Percentiles rank a stretch among this genome's conserved stretches.
Conservation (phyloP, 768 basidiomycete species). For the Tricholoma flavovirens region DNA sequence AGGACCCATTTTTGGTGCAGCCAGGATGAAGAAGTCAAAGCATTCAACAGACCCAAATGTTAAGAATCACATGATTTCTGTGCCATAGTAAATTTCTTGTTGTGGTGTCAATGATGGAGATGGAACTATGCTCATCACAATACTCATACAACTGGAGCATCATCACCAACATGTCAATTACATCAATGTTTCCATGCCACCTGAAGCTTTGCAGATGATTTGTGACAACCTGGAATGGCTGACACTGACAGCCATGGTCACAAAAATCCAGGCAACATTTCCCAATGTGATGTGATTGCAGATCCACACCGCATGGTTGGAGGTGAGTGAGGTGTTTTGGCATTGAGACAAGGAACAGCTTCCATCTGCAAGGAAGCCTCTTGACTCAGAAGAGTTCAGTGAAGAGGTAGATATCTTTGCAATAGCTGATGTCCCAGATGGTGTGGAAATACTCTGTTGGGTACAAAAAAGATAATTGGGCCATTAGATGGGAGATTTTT, state of each 20-base stretch:
- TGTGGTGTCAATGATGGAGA: not conserved
- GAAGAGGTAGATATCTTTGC: constrained; percentile 9
- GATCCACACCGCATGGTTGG: constrained; percentile 22
- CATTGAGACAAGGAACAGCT: constrained; percentile 17
- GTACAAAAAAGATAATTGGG: constrained; percentile 13
- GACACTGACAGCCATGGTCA: constrained; percentile 22
- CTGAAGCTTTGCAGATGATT: not conserved
- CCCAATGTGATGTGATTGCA: constrained; percentile 20
- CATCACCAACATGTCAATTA: not conserved
- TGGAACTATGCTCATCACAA: not conserved
- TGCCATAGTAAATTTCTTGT: not conserved
- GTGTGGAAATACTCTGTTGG: constrained; percentile 16
- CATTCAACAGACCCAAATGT: too few species aligned
- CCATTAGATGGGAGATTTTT: constrained; percentile 10
- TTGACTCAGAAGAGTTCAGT: constrained; percentile 13
- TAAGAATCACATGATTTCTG: too few species aligned
- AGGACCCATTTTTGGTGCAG: too few species aligned
- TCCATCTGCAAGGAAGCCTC: constrained; percentile 15
- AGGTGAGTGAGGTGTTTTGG: constrained; percentile 23
- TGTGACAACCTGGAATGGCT: constrained; percentile 8
- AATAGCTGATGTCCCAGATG: constrained; percentile 10
- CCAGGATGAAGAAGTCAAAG: too few species aligned
- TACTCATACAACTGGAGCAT: not conserved
- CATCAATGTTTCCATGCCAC: not conserved
- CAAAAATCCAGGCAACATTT: constrained; percentile 26